Evolutionary conservation across 2,329 filamentous ascomycete genomes (phyloP), one percentile per base, ranked within the genome.

Genomic region (Fusarium agapanthi): DNA sequence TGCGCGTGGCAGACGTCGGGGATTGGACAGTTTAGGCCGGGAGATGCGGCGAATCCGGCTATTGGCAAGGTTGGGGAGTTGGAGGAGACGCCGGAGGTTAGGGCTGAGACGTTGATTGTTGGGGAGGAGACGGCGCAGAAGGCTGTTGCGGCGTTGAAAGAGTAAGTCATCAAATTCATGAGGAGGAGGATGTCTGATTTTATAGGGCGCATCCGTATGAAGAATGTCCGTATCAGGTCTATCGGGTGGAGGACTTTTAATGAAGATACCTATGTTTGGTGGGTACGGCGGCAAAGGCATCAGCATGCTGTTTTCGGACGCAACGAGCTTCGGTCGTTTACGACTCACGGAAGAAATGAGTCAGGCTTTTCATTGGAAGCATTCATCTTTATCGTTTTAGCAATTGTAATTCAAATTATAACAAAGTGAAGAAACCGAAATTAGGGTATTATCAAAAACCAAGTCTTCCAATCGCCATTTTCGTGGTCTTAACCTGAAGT

Each of bases 1-100:
- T 86, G 83, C 77, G 86, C 85, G 79, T 90, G 84, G 83, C 81
- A 83, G 10, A 80, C 82, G 1, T 70, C 80, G 8, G 92, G 91
- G 9, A 88, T 83, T 0, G 90, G 90, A 1, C 91, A 93, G 76
- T 94, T 93, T 79, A 86, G 88, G 0, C 91, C 91, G 0, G 89
- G 88, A 1, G 84, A 85, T 61, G 79, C 83, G 0, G 90, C 91
- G 2, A 90, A 90, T 53, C 91, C 91, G 7, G 82, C 89, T 75
- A 89, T 93, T 69, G 92, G 91, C 0, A 81, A 81, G 15, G 81
- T 85, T 3, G 90, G 90, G 1, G 79, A 83, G 44, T 75, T 93
- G 2, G 90, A 93, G 79, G 79, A 88, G 65, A 84, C 89, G 0
- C 84, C 87, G 7, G 91, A 93, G 79, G 84, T 87, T 4, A 85